Base-by-base conservation (phyloP, 164 flowering plant genomes). In the Magnolia kwangsiensis region DNA sequence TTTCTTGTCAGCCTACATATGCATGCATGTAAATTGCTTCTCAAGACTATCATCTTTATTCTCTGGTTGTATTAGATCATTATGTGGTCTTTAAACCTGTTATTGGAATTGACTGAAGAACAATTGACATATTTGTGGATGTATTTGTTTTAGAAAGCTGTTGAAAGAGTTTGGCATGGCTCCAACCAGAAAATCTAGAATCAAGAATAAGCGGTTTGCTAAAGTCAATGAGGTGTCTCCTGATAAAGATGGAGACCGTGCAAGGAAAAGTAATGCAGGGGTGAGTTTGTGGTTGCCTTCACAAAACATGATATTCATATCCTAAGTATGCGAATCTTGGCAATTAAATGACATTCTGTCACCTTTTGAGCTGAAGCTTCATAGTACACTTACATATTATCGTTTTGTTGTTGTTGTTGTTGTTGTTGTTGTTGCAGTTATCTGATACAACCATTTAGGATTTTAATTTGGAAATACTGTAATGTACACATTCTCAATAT, bases 111-210 rank as follows among this genome's bases (percentile, higher is more conserved):
- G 45, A 37, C 45, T 37, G 45, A 6, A 37, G 23, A 20, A n/a
- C 58, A 2, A 5, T 45, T 9, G 13, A 50, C 49, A 18, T 18
- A 1, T 8, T 63, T 27, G 61, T n/a, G 37, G 16, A 37, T 37
- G 45, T 21, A 67, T 45, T 20, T 69, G 71, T 78, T 63, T 37
- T 73, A 79, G 78, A 51, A 51, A 19, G 63, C 49, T 72, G 51
- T 37, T 37, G 45, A 37, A 59, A 31, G 68, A 72, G 61, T 23
- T 63, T 61, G n/a, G 50, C 70, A 89, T 89, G 92, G 84, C 86
- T 18, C 87, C 92, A 18, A 76, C 88, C 45, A 89, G 85, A 74
- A 89, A 88, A 71, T 80, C 87, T 63, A 84, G 84, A 75, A 83
- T 84, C 71, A 78, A 80, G 75, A 88, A 83, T 78, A 88, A 85